Conservation (phyloP, 1,284 basidiomycete species). For the Cutaneotrichosporon cutaneum region DNA sequence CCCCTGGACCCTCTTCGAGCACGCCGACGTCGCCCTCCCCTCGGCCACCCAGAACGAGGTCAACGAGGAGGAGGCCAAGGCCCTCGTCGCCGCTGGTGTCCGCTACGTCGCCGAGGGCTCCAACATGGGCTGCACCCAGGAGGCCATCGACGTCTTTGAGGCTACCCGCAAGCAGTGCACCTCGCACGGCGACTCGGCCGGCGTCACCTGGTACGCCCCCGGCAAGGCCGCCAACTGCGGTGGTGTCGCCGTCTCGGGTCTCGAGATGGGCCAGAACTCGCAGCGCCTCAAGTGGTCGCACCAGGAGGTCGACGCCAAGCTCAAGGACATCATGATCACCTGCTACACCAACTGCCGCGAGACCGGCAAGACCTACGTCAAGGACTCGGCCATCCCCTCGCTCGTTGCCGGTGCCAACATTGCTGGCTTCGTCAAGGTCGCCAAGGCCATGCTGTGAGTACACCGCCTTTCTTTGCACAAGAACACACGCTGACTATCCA, state of each 20-base stretch:
- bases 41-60: constrained; percentile 79
- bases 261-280: constrained; percentile 81
- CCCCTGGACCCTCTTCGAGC: constrained; percentile 70
- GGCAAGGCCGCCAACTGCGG: constrained; percentile 71
- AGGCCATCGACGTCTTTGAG: constrained; percentile 74
- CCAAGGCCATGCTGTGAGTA: constrained; percentile 64
- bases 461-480: no score
- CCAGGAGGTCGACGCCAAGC: constrained; percentile 67
- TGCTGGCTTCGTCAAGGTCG: constrained; percentile 67
- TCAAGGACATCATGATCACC: constrained; percentile 73
- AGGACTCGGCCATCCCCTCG: constrained; percentile 61
- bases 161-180: constrained; percentile 58
- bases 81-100: constrained; percentile 67
- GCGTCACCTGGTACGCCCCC: constrained; percentile 66
- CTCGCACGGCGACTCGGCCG: constrained; percentile 41
- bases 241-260: constrained; percentile 61
- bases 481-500: no score
- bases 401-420: constrained; percentile 72
- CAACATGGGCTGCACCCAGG: constrained; percentile 71
- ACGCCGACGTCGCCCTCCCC: constrained; percentile 71
- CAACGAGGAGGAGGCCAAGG: constrained; percentile 65
- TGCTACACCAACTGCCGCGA: constrained; percentile 64
- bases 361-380: constrained; percentile 64
- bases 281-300: constrained; percentile 61
- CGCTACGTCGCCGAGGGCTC: constrained; percentile 75